A percentile compares a stretch with the other conserved stretches of the same genome.
These are phyloP conservation scores for Byssochlamys sp. DNA, from an alignment of 2,329 filamentous ascomycete genomes.

Conservation along the genomic window DNA sequence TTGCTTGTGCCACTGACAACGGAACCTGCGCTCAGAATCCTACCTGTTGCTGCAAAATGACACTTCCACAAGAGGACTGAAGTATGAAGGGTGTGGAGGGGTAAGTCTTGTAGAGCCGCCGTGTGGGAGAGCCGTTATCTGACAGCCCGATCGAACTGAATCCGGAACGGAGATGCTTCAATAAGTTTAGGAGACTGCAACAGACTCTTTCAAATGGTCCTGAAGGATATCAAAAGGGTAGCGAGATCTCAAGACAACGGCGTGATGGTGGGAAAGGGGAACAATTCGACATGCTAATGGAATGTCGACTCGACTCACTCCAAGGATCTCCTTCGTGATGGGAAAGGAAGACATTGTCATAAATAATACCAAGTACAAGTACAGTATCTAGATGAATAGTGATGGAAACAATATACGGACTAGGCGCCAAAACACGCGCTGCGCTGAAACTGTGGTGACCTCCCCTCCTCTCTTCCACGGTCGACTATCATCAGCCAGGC, in stretches of 20 bases:
- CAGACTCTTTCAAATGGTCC: not conserved
- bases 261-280: not conserved
- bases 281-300: not conserved
- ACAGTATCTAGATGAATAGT: not conserved
- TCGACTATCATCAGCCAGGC: not conserved
- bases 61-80: not conserved
- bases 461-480: not conserved
- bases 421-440: not conserved
- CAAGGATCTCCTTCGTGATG: not conserved
- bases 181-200: not conserved
- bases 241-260: not conserved
- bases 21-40: not conserved
- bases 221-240: not conserved
- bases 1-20: not conserved
- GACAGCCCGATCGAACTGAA: not conserved
- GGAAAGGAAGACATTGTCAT: not conserved
- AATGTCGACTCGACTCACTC: not conserved
- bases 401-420: not conserved
- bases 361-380: not conserved
- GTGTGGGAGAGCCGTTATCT: not conserved
- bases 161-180: not conserved
- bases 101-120: not conserved
- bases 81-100: not conserved
- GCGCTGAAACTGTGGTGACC: not conserved
- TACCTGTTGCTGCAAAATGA: not conserved